These are phyloP conservation scores for Stentor roeselii DNA, from an alignment of 73 alveolate species.

Conservation along the genomic window DNA sequence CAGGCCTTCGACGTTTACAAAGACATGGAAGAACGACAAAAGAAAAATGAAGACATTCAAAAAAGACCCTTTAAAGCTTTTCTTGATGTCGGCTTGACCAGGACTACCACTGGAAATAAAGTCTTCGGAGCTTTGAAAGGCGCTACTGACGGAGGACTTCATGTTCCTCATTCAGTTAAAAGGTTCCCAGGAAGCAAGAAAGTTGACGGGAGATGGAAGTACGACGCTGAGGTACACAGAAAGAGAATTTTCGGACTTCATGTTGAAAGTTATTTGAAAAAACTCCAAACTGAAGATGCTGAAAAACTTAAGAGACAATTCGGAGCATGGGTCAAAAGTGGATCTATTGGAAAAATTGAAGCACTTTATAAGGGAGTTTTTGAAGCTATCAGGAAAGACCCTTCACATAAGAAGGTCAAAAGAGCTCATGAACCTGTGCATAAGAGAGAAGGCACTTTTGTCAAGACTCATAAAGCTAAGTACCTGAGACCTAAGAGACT, in stretches of 20 bases:
- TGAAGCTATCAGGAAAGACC: constrained; percentile 95
- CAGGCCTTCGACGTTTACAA: constrained; percentile 90
- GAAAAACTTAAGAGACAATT: constrained; percentile 80
- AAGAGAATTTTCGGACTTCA: constrained; percentile 98
- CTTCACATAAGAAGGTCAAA: constrained; percentile 60
- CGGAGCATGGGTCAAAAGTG: constrained; percentile 83
- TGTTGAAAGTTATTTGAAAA: constrained; percentile 93
- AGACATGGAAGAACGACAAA: constrained; percentile 71
- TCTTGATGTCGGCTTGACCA: constrained; percentile 98
- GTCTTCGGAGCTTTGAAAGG: constrained; percentile 99
- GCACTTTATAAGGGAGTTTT: constrained; percentile 93
- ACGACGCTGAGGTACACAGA: constrained; percentile 94
- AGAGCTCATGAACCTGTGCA: constrained; percentile 64
- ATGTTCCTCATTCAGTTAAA: constrained; percentile 97
- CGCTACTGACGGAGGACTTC: constrained; percentile 99
- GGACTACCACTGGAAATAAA: constrained; percentile 99
- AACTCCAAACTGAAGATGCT: constrained; percentile 76
- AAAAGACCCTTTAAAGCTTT: constrained; percentile 98
- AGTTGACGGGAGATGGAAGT: constrained; percentile 75
- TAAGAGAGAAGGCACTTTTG: constrained; percentile 71
- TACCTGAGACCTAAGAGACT: constrained; percentile 74
- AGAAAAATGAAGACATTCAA: constrained; percentile 56
- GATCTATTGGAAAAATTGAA: constrained; percentile 78
- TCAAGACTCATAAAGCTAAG: constrained; percentile 75
- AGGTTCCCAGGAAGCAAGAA: constrained; percentile 98